Conservation (phyloP, 2,329 filamentous ascomycete species). For the Diaporthe aspalathi region DNA sequence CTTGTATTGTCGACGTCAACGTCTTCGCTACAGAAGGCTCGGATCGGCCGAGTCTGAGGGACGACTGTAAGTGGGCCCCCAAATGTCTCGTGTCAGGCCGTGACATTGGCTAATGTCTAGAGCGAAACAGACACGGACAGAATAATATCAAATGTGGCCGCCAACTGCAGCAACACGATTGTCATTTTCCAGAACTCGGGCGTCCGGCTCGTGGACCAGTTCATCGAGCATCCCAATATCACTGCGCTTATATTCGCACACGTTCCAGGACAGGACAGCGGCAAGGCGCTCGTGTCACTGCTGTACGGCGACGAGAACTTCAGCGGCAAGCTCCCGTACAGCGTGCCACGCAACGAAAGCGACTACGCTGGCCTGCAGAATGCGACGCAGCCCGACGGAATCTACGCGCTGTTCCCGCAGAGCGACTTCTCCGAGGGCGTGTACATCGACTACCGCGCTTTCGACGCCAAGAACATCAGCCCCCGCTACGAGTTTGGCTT, state of each 20-base stretch:
- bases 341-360: constrained; percentile 63
- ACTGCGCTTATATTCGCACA: constrained; percentile 73
- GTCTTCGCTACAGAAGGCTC: constrained; percentile 78
- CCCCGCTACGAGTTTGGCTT: constrained; percentile 67
- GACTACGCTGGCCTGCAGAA: constrained; percentile 63
- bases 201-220: constrained; percentile 67
- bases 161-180: constrained; percentile 70
- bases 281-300: constrained; percentile 64
- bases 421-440: constrained; percentile 62
- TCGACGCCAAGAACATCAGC: constrained; percentile 59
- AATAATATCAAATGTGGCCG: constrained; percentile 67
- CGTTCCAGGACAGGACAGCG: constrained; percentile 72
- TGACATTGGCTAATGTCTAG: neutral
- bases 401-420: constrained; percentile 62
- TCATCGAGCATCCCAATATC: constrained; percentile 71
- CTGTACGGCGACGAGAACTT: constrained; percentile 68
- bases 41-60: constrained; percentile 69
- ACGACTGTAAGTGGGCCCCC: constrained; percentile 64
- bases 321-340: constrained; percentile 71
- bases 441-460: constrained; percentile 65
- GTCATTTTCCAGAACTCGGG: constrained; percentile 75
- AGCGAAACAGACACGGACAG: constrained; percentile 58
- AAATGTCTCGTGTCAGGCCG: no score
- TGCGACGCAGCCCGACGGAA: constrained; percentile 57
- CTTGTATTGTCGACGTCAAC: constrained; percentile 76